These are phyloP conservation scores for Elsinoe batatas DNA, from an alignment of 2,329 filamentous ascomycete species.

Conservation along the genomic window DNA sequence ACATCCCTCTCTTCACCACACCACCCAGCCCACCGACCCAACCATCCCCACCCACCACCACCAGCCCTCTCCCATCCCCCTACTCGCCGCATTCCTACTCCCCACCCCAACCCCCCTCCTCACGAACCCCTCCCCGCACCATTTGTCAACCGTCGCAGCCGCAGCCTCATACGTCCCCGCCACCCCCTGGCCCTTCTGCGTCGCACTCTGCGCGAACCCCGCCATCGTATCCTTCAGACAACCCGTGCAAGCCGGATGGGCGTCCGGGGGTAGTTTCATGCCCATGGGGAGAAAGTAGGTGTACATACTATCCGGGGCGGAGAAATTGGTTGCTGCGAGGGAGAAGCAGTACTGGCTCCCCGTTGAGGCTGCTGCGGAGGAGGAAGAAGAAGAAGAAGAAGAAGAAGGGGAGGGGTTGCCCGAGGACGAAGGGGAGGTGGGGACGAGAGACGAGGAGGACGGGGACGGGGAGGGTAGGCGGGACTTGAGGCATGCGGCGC, in stretches of 20 bases:
- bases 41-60: neutral
- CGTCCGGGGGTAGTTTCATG: conserved; percentile 53
- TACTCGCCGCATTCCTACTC: neutral
- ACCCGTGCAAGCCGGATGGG: conserved; percentile 61
- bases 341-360: conserved; percentile 48
- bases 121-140: conserved; percentile 47
- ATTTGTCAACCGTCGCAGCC: conserved; percentile 61
- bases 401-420: neutral
- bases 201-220: conserved; percentile 61
- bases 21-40: neutral
- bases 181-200: conserved; percentile 56
- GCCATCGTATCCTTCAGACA: conserved; percentile 76
- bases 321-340: conserved; percentile 68
- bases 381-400: neutral
- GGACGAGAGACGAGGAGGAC: neutral
- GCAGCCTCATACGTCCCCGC: conserved; percentile 59
- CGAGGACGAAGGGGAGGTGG: conserved; percentile 14
- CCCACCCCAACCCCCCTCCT: conserved; percentile 33
- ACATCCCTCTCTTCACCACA: neutral
- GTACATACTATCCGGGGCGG: conserved; percentile 61
- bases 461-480: conserved; percentile 30
- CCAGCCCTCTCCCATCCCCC: neutral
- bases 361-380: neutral
- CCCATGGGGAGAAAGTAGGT: conserved; percentile 83
- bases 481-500: conserved; percentile 68